phyloP scores from a whole-genome alignment of 768 basidiomycete species.

The Mycena kentingensis region DNA sequence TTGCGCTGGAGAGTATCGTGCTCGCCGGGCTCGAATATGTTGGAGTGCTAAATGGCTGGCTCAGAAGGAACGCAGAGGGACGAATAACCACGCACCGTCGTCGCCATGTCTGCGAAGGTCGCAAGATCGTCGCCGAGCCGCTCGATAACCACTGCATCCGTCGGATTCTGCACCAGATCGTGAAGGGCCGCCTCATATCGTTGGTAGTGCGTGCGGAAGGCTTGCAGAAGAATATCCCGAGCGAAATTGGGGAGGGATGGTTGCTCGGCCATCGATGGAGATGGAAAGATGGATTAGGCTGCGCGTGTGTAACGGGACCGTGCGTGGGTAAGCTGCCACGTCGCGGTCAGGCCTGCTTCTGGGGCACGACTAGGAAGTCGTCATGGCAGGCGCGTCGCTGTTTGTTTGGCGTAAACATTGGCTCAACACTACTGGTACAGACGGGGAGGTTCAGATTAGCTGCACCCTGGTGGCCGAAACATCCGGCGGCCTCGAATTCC shows the following conservation, averaged over 20 bases:
- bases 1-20: neutral
- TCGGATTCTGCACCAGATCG: neutral
- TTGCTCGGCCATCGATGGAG: neutral
- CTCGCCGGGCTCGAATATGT: neutral
- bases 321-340: no score
- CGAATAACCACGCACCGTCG: neutral
- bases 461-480: no score
- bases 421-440: no score
- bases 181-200: neutral
- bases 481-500: no score
- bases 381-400: neutral
- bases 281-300: neutral
- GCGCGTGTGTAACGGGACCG: neutral
- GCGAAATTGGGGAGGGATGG: neutral
- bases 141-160: constrained; percentile 1
- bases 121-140: constrained; percentile 1
- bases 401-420: no score
- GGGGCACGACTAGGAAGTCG: neutral
- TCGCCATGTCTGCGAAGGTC: neutral
- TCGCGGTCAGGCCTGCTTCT: neutral
- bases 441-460: no score
- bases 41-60: neutral
- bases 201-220: neutral
- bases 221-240: neutral
- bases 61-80: neutral